Conservation (phyloP, 345 rosid species). For the Arabis alpina region DNA sequence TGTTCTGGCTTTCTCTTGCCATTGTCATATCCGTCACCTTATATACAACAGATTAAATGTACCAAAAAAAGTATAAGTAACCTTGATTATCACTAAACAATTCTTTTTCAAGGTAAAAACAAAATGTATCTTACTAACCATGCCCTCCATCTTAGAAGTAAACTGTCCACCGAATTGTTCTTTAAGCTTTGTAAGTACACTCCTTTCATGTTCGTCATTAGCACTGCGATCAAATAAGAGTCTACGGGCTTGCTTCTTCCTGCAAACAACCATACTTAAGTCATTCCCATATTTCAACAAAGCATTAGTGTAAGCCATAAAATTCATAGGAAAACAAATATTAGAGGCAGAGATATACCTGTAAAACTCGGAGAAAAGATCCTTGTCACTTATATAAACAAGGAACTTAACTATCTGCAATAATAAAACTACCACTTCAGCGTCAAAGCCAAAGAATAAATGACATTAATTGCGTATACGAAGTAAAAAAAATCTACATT, state of each 20-base stretch:
- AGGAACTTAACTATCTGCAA: constrained; percentile 54
- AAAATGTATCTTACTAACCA: constrained; percentile 36
- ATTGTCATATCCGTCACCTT: constrained; percentile 67
- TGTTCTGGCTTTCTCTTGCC: constrained; percentile 65
- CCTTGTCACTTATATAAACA: constrained; percentile 71
- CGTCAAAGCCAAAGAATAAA: too few species aligned
- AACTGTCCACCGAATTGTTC: constrained; percentile 56
- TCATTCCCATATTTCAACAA: background rate
- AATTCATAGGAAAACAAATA: constrained; percentile 1
- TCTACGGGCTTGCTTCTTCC: constrained; percentile 69
- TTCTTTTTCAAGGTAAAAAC: too few species aligned
- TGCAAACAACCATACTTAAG: constrained; percentile 11
- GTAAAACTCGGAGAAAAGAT: constrained; percentile 78
- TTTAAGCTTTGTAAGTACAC: constrained; percentile 65
- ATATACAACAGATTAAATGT: background rate
- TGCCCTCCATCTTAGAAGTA: constrained; percentile 78
- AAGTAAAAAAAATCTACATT: constrained; percentile 5
- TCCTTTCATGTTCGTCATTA: constrained; percentile 60
- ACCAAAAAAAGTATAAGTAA: background rate
- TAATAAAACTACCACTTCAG: too few species aligned
- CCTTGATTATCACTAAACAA: background rate
- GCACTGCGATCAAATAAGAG: constrained; percentile 65
- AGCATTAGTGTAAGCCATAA: background rate
- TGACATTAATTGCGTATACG: too few species aligned
- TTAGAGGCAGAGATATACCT: constrained; percentile 21